A percentile compares a stretch with the other conserved stretches of the same genome.
Evolutionary conservation across 2,329 filamentous ascomycete species (phyloP).

Genomic region (Cytospora paraplurivora): DNA sequence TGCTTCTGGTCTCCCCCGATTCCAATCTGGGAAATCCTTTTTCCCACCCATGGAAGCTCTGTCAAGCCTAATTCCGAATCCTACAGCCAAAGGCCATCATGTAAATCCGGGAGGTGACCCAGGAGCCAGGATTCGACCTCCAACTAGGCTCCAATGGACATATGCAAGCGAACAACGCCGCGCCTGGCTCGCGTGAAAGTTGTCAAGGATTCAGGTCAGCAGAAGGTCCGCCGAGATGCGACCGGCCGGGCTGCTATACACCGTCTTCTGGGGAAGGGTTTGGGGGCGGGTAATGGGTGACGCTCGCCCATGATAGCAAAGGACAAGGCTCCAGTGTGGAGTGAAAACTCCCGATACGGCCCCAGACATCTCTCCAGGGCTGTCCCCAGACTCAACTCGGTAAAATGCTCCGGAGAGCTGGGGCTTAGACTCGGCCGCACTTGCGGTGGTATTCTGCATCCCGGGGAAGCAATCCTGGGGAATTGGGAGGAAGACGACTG

Average conservation of each 20-base stretch:
- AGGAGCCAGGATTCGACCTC: not conserved
- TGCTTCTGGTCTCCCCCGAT: not conserved
- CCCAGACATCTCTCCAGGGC: not conserved
- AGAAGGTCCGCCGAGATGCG: slow-evolving; percentile 18
- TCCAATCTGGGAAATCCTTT: not conserved
- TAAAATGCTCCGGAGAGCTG: not conserved
- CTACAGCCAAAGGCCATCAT: not conserved
- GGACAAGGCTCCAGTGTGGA: not conserved
- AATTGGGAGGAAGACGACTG: slow-evolving; percentile 2
- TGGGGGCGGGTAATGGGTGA: not conserved
- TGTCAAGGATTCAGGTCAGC: not conserved
- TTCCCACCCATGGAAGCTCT: too few species aligned
- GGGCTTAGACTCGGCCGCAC: slow-evolving; percentile 21
- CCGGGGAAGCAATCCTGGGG: slow-evolving; percentile 1
- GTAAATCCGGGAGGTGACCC: not conserved
- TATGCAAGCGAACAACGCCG: not conserved
- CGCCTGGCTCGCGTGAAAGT: not conserved
- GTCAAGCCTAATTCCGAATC: too few species aligned
- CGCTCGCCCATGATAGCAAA: not conserved
- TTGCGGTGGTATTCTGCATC: slow-evolving; percentile 28
- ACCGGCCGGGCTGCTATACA: slow-evolving; percentile 5
- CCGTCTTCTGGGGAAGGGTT: not conserved
- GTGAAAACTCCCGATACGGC: not conserved
- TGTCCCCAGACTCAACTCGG: not conserved
- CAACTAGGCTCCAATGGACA: not conserved